Conservation (phyloP, 1,284 basidiomycete genomes). For the Phlebopus sp. region DNA sequence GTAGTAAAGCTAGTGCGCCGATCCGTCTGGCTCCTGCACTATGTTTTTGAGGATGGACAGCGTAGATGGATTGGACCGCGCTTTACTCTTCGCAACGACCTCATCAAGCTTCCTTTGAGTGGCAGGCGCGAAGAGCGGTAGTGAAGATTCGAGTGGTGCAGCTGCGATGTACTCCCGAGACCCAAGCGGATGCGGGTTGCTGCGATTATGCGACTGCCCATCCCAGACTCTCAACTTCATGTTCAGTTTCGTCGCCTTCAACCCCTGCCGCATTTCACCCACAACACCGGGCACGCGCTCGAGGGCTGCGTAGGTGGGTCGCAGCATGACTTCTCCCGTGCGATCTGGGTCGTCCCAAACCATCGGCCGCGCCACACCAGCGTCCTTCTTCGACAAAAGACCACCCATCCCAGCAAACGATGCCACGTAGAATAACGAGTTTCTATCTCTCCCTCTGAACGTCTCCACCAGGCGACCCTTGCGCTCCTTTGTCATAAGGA, state of each 20-base stretch:
- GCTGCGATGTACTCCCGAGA: conserved; percentile 36
- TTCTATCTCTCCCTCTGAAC: conserved; percentile 9
- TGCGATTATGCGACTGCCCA: conserved; percentile 22
- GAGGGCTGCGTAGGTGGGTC: conserved; percentile 28
- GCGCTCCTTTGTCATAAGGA: conserved; percentile 47
- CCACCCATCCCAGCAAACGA: conserved; percentile 33
- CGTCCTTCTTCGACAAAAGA: conserved; percentile 22
- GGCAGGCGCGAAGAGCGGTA: neutral
- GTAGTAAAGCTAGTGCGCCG: neutral
- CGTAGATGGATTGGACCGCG: conserved; percentile 5
- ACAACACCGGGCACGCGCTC: conserved; percentile 36
- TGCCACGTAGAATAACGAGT: conserved; percentile 22
- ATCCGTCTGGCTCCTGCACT: neutral
- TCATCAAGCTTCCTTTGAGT: conserved; percentile 35
- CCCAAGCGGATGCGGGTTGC: conserved; percentile 36
- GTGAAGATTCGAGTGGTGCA: conserved; percentile 21
- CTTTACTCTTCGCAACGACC: neutral
- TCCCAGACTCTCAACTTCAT: conserved; percentile 31
- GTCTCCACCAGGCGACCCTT: conserved; percentile 56
- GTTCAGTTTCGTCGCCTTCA: conserved; percentile 35
- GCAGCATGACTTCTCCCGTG: conserved; percentile 27
- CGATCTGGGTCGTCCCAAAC: conserved; percentile 31
- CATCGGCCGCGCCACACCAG: conserved; percentile 18
- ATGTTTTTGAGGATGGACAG: conserved; percentile 7
- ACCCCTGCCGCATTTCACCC: conserved; percentile 33